Percentiles rank a stretch among this genome's conserved stretches.
Evolutionary conservation across 1,284 basidiomycete species (phyloP).

Genomic region (Sanghuangporus weigelae): DNA sequence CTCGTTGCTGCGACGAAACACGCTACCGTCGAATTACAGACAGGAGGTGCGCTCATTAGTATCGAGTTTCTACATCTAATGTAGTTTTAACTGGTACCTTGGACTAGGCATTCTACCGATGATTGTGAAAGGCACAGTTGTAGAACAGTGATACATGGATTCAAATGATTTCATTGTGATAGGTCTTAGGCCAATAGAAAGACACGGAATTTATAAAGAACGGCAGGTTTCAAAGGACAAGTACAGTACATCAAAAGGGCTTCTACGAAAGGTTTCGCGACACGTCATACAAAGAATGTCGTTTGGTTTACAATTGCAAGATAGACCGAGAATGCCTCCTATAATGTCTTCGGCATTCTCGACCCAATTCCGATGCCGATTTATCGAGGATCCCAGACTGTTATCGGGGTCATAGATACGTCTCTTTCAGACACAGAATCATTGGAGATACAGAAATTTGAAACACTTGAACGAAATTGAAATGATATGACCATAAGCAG

Average conservation of each 20-base stretch:
- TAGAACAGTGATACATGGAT: background rate
- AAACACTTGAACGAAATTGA: background rate
- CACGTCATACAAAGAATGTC: too few species aligned
- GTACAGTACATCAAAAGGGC: too few species aligned
- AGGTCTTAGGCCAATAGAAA: too few species aligned
- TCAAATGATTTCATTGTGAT: too few species aligned
- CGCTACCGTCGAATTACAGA: slow-evolving; percentile 41
- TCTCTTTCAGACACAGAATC: too few species aligned
- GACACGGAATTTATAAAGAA: slow-evolving; percentile 18
- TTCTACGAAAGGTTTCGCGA: too few species aligned
- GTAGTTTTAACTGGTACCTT: background rate
- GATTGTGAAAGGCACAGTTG: slow-evolving; percentile 7
- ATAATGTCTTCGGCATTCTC: slow-evolving; percentile 14
- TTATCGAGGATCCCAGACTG: background rate
- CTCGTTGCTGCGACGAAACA: slow-evolving; percentile 44
- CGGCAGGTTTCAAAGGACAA: too few species aligned
- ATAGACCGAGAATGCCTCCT: slow-evolving; percentile 26
- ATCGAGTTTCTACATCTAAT: background rate
- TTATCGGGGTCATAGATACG: too few species aligned
- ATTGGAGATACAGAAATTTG: too few species aligned
- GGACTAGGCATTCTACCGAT: slow-evolving; percentile 12
- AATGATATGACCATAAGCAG: background rate
- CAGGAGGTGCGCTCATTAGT: slow-evolving; percentile 45
- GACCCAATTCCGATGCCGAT: background rate
- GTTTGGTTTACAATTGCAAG: too few species aligned